Percentiles rank a stretch among this genome's conserved stretches.
phyloP scores from a whole-genome alignment of 2,329 filamentous ascomycete species.

The Ophiostoma australiae region DNA sequence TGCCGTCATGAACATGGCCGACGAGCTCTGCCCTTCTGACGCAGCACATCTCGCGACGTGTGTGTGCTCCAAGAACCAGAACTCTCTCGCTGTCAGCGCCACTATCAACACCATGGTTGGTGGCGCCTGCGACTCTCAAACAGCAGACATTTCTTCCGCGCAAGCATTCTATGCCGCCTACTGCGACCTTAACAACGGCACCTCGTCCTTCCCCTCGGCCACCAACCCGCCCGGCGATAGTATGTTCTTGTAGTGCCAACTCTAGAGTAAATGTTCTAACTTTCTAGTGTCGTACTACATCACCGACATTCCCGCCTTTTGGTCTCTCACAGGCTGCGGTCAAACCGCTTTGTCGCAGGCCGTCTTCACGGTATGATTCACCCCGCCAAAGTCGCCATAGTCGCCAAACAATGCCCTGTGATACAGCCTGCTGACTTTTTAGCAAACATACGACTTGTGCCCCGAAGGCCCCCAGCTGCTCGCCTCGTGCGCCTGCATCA shows the following conservation, averaged over 20 bases:
- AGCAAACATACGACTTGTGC: conserved; percentile 42
- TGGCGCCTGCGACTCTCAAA: conserved; percentile 43
- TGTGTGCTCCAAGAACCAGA: conserved; percentile 48
- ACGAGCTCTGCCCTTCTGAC: conserved; percentile 31
- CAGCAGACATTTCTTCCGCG: conserved; percentile 45
- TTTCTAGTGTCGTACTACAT: conserved; percentile 50
- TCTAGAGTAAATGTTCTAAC: neutral
- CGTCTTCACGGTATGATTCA: conserved; percentile 38
- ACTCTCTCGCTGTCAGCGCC: conserved; percentile 42
- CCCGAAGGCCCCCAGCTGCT: conserved; percentile 45
- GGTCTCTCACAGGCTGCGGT: conserved; percentile 43
- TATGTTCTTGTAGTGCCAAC: conserved; percentile 32
- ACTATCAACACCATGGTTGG: conserved; percentile 42
- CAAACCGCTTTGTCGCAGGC: conserved; percentile 41
- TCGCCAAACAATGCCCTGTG: neutral
- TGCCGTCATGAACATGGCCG: conserved; percentile 38
- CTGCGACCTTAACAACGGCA: conserved; percentile 48
- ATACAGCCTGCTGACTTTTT: neutral
- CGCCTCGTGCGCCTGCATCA: conserved; percentile 50
- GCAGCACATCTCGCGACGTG: conserved; percentile 42
- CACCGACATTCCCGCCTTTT: conserved; percentile 46
- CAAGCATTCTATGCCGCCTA: conserved; percentile 49
- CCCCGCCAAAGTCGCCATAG: neutral
- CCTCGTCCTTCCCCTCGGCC: conserved; percentile 44
- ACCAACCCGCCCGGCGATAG: conserved; percentile 48